phyloP scores from a whole-genome alignment of 495 filamentous ascomycete genomes.

The Xylaria longipes region DNA sequence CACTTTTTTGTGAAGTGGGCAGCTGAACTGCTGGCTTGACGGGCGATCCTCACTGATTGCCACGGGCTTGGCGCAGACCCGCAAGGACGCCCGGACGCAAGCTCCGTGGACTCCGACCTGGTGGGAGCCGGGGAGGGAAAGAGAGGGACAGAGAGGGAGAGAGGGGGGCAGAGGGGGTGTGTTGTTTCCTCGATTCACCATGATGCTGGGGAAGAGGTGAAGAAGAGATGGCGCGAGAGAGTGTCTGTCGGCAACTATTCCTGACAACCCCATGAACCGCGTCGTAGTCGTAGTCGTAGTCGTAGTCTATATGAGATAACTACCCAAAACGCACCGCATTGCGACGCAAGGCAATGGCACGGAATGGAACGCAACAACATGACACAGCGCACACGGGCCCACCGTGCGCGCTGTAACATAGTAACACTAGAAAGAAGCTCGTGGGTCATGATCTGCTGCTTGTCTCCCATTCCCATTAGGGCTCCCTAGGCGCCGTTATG shows the following conservation, averaged over 20 bases:
- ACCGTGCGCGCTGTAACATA: neutral
- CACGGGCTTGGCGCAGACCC: conserved; percentile 22
- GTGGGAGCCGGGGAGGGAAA: neutral
- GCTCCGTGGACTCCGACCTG: conserved; percentile 15
- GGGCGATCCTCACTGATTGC: conserved; percentile 22
- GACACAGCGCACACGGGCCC: neutral
- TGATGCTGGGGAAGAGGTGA: neutral
- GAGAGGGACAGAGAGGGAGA: neutral
- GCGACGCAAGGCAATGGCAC: neutral
- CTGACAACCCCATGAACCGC: conserved; percentile 5
- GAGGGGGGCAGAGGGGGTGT: neutral
- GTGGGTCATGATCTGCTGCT: conserved; percentile 7
- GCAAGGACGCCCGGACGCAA: conserved; percentile 8
- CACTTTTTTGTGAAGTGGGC: conserved; percentile 10
- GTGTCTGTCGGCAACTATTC: conserved; percentile 2
- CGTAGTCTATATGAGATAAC: neutral
- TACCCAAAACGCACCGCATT: neutral
- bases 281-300: conserved; percentile 8
- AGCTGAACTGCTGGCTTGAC: conserved; percentile 23
- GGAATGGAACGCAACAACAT: neutral
- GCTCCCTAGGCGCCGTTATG: conserved; percentile 24
- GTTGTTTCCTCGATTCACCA: neutral
- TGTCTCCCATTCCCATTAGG: neutral
- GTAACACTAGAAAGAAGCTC: neutral
- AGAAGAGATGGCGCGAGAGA: neutral